These are phyloP conservation scores for Oryza meyeriana DNA, from an alignment of 176 grass and related monocot species.

Conservation along the genomic window DNA sequence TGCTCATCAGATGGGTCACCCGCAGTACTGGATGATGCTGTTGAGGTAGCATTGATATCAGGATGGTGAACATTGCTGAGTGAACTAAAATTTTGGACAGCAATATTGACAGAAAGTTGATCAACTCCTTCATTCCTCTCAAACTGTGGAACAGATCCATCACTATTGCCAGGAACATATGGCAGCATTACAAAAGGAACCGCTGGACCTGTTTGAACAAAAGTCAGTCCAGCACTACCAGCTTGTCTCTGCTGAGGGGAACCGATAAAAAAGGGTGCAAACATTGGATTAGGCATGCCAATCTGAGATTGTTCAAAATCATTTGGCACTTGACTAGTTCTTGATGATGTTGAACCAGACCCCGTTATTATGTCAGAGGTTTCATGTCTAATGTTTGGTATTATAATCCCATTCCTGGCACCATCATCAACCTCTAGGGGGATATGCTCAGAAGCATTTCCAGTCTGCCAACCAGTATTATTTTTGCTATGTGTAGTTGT, in stretches of 20 bases:
- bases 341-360: conserved; percentile 32
- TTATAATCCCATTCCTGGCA: conserved; percentile 30
- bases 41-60: conserved; percentile 42
- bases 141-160: conserved; percentile 54
- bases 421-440: conserved; percentile 48
- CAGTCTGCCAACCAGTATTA: conserved; percentile 57
- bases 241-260: conserved; percentile 58
- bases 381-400: conserved; percentile 48
- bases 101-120: conserved; percentile 43
- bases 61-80: conserved; percentile 42
- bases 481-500: conserved; percentile 32
- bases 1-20: conserved; percentile 52
- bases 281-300: conserved; percentile 51
- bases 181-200: conserved; percentile 64
- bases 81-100: conserved; percentile 44
- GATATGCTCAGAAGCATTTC: conserved; percentile 44
- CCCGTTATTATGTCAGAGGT: conserved; percentile 51
- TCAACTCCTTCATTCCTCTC: conserved; percentile 52
- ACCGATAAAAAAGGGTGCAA: conserved; percentile 62
- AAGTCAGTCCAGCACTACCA: conserved; percentile 60
- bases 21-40: conserved; percentile 38
- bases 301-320: conserved; percentile 49
- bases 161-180: conserved; percentile 40
- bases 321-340: conserved; percentile 51
- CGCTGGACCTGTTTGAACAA: conserved; percentile 66